Evolutionary conservation across 306 rosid species (phyloP), one percentile per base, ranked within the genome.

Genomic region (Quercus wislizeni): DNA sequence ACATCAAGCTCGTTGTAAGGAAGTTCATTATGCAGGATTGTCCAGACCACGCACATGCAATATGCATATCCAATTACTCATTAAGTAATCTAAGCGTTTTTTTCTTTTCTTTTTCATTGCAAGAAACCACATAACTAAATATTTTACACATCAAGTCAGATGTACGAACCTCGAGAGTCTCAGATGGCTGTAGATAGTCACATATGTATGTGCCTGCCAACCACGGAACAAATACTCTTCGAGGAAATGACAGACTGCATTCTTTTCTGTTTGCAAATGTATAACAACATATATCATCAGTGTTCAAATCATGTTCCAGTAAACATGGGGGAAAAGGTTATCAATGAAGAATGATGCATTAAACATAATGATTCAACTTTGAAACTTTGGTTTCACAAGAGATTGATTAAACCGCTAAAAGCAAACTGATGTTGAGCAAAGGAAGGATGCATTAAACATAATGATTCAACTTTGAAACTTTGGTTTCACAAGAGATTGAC

Each of bases 141-240:
- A 30, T 67, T 38, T 17, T 18, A 72, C 20, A 21, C 21, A 78
- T 69, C 5, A 27, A 25, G 27, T 61, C 18, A 67, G 17, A 80
- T 76, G 41, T 55, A 83, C 93, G 52, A 78, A 95, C 99, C 98
- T 90, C 96, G 55, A 88, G 78, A 10, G 95, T 85, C 81, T 95
- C 98, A 19, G 93, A 91, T 75, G 97, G 88, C 79, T 91, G 98
- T 81, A 95, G 79, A 84, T 95, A 91, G 89, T 95, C 99, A 73
- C 97, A 94, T 51, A 90, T 88, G 79, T 81, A 85, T 21, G 79
- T 74, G 67, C 88, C 91, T 23, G 79, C 91, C 85, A 94, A 78
- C 99, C 99, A 94, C n/a, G 95, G 97, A 79, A 93, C 74, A 80
- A 92, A 90, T 73, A 90, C 97, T 88, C 99, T 88, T 82, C 92